These are phyloP conservation scores for Euphrasia arctica DNA, from an alignment of 305 asterid species.

Conservation along the genomic window DNA sequence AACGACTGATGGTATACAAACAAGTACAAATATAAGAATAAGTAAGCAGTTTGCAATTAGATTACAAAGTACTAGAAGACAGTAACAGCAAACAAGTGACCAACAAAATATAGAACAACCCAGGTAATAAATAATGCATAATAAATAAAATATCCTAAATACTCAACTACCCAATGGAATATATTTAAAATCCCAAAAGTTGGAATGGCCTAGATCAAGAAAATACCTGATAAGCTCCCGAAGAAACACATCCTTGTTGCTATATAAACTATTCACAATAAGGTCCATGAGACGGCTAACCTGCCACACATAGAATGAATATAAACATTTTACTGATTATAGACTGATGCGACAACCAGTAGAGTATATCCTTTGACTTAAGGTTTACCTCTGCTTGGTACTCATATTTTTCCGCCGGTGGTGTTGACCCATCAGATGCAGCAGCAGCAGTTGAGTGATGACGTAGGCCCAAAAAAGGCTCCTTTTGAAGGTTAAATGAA, in stretches of 20 bases:
- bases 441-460: slow-evolving; percentile 60
- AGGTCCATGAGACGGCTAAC: slow-evolving; percentile 99
- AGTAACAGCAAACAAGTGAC: neutral
- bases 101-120: slow-evolving; percentile 4
- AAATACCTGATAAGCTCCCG: slow-evolving; percentile 92
- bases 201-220: slow-evolving; percentile 1
- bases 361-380: neutral
- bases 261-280: slow-evolving; percentile 90
- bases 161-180: slow-evolving; percentile 7
- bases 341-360: neutral
- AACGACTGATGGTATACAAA: neutral
- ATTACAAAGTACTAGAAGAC: neutral
- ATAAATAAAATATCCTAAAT: neutral
- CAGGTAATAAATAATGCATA: neutral
- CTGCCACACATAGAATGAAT: slow-evolving; percentile 38
- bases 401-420: slow-evolving; percentile 72
- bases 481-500: slow-evolving; percentile 35
- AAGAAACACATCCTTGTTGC: slow-evolving; percentile 96
- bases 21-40: neutral
- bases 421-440: slow-evolving; percentile 43
- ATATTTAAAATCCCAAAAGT: neutral
- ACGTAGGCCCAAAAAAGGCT: slow-evolving; percentile 39
- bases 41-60: neutral
- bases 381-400: slow-evolving; percentile 96
- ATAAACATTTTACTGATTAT: neutral